Base-by-base conservation (phyloP, 352 stramenopile genomes). In the Globisporangium iwayamae region DNA sequence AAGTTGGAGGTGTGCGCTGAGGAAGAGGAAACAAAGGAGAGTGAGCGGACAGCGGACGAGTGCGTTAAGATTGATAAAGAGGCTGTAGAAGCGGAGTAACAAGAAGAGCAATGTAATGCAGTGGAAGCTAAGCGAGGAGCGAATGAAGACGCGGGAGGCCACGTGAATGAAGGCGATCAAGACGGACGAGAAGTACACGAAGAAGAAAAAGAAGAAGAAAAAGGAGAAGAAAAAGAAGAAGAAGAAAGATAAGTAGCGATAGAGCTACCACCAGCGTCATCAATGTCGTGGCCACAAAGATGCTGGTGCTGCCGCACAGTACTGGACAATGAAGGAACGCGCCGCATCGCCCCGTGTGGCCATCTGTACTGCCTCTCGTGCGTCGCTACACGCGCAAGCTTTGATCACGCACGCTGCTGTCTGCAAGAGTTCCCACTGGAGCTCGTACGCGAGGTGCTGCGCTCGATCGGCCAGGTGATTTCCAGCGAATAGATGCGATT, bases 361-460 rank as follows among this genome's bases (percentile, higher is more conserved):
- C 74, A 87, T 56, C 56, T 69, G 13, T 81, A 87, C 62, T 87
- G 75, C 59, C 9, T 70, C 5, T 32, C 43, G 13, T 87, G 76
- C 43, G 25, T 87, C 16, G 46, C 56, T 14, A 53, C 74, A 46
- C 72, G 76, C 2, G 30, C 63, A 7, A 57, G 66, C 25, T 50
- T 85, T 11, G 11, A 20, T 14, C 22, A 5, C 8, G 16, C 20
- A 9, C 30, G 41, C 39, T 54, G 39, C 45, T 62, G 56, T 25
- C 7, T 3, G 0, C 22, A 39, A 10, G 39, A 53, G 4, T 41
- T 54, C 18, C 30, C 39, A 8, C 5, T 18, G 34, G 56, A 38
- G 18, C 32, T 39, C n/a, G 14, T 54, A 1, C 1, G 10, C 6
- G 56, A 54, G 20, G 39, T 14, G 41, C 34, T 32, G 53, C 25